Evolutionary conservation across 1,139 yeast genomes (phyloP), one percentile per base, ranked within the genome.

Genomic region (Lodderomyces parapsilosis): DNA sequence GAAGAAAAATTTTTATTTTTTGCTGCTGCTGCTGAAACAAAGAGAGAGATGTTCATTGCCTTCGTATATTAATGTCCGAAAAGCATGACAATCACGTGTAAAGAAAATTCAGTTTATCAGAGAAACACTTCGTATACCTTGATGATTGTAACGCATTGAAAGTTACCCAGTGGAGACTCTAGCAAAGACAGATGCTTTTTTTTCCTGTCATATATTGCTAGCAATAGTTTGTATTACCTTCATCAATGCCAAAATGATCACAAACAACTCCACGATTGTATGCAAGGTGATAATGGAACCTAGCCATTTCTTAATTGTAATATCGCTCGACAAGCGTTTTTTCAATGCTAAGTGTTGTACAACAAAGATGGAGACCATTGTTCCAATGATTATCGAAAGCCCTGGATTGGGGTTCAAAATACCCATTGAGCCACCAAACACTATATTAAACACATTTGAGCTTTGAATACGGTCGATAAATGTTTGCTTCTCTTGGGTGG

Each of bases 51-150:
- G 27, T 8, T 24, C 4, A 9, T 6, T 6, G 27, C n/a, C 10
- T 24, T 24, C 31, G 17, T 24, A 24, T n/a, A 24, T 24, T 24
- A 24, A 24, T 24, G 11, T 24, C 27, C 27, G 31, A n/a, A 13
- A 27, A 27, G 31, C 31, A 27, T 27, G 31, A 27, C 17, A 27
- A 27, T 27, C 31, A 27, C 31, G 31, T 27, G 31, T 24, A 24
- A 4, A 24, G 10, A n/a, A n/a, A n/a, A n/a, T n/a, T n/a, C n/a
- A n/a, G n/a, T n/a, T n/a, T n/a, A n/a, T n/a, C 9, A 7, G 9
- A 22, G 6, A 22, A 22, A 22, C 8, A 22, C 24, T 22, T 22
- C 24, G 6, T 22, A 22, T 22, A 9, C 24, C 9, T 22, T 22
- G 24, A 22, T 22, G 24, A 22, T 6, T n/a, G n/a, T n/a, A n/a